Base-by-base conservation (phyloP, 179 eudicot species). In the Spinacia oleracea region DNA sequence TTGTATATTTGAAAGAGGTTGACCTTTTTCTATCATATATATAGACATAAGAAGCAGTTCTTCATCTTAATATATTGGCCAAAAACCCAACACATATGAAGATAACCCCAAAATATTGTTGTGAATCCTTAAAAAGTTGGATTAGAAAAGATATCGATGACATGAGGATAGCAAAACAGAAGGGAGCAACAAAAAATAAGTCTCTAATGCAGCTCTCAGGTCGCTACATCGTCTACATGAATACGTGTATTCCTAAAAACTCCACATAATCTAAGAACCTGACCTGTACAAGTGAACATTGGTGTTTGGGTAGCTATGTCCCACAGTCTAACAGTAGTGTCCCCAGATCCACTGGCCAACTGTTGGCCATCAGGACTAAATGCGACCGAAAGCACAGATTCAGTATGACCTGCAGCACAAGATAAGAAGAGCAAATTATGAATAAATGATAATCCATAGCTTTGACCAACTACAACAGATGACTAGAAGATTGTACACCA, bases 311-410 rank as follows among this genome's bases (percentile, higher is more conserved):
- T 95, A 78, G 81, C 84, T n/a, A 91, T 84, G 86, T 96, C 99
- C 99, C 99, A 96, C n/a, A 96, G 80, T 66, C 98, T 89, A 45
- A 96, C 98, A 70, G 97, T 93, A 23, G 99, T 93, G 84, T 96
- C 99, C 64, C 99, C 98, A 23, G 99, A 96, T 48, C 99, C 97
- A 85, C 94, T 91, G 29, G 99, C 98, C 84, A 95, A 81, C 23
- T 91, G 95, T 73, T 86, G 88, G 58, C 98, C 96, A 89, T 95
- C 97, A 45, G 98, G 98, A 87, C 98, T 95, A 82, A 95, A 95
- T 73, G 98, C 86, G 79, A 95, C 98, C 55, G 97, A 89, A 82
- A 95, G 98, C 67, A 95, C 98, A 78, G 98, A 95, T 76, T 91
- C 98, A 0, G 90, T 89, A 80, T 95, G 98, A 84, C 98, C 98